Evolutionary conservation across 176 grass and related monocot species (phyloP).

Genomic region (Aegilops sharonensis): DNA sequence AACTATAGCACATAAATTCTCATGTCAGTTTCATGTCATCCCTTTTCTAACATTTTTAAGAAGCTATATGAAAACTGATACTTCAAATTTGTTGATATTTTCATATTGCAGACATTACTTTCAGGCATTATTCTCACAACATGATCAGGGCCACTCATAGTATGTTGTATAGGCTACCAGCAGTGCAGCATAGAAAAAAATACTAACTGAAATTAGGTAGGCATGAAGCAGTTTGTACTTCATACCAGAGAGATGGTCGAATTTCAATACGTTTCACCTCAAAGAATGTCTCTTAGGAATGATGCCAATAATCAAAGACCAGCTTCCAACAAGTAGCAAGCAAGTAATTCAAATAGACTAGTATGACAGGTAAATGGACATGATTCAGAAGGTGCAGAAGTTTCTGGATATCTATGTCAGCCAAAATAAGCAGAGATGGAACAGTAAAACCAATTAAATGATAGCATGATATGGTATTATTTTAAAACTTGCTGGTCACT

Average conservation of each 20-base stretch:
- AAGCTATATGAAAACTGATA: neutral
- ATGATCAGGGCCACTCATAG: neutral
- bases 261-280: neutral
- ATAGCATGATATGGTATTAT: neutral
- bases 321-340: neutral
- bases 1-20: neutral
- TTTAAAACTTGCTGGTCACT: neutral
- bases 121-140: neutral
- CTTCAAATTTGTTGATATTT: neutral
- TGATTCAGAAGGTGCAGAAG: neutral
- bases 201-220: neutral
- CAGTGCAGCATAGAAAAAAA: neutral
- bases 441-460: neutral
- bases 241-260: neutral
- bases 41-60: neutral
- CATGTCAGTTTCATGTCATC: neutral
- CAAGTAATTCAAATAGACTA: neutral
- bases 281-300: neutral
- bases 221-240: neutral
- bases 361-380: neutral
- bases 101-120: neutral
- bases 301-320: neutral
- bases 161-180: neutral
- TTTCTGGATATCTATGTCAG: neutral
- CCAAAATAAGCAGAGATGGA: neutral